A percentile compares a stretch with the other conserved stretches of the same genome.
These are phyloP conservation scores for Diaporthe vexans DNA, from an alignment of 2,329 filamentous ascomycete genomes.

Conservation along the genomic window DNA sequence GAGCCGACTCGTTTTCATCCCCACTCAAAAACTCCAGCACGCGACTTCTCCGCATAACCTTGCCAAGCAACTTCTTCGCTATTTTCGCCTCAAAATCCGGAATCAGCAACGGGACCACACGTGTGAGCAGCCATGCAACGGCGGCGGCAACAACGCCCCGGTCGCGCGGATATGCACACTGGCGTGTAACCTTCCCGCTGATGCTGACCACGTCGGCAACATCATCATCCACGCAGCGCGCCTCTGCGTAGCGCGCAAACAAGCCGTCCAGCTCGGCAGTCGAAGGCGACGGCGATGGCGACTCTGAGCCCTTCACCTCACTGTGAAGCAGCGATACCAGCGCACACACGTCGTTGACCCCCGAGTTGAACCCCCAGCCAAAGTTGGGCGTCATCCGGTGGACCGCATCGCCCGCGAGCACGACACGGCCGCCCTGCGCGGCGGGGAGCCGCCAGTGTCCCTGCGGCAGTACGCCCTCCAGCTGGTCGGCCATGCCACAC, in stretches of 20 bases:
- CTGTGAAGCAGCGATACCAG: constrained; percentile 48
- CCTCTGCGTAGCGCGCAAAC: constrained; percentile 3
- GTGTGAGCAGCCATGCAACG: constrained; percentile 24
- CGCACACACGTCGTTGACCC: constrained; percentile 50
- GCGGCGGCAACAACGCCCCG: background rate
- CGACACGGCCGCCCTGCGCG: constrained; percentile 46
- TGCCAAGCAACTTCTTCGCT: constrained; percentile 6
- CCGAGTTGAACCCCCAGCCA: constrained; percentile 53
- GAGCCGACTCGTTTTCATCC: background rate
- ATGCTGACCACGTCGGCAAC: constrained; percentile 14
- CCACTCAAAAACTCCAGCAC: constrained; percentile 7
- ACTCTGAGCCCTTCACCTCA: background rate
- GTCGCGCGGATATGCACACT: constrained; percentile 9
- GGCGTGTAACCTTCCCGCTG: constrained; percentile 9
- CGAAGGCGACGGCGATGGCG: background rate
- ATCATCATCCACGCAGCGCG: constrained; percentile 13
- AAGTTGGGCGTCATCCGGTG: constrained; percentile 56
- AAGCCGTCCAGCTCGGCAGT: background rate
- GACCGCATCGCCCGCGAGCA: constrained; percentile 53
- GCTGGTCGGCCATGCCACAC: constrained; percentile 51
- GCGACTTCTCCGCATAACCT: background rate
- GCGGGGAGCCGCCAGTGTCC: constrained; percentile 48
- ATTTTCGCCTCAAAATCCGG: constrained; percentile 14
- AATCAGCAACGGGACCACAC: constrained; percentile 16
- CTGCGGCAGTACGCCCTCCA: constrained; percentile 53